Evolutionary conservation across 2,329 filamentous ascomycete species (phyloP), one percentile per base, ranked within the genome.

Genomic region (Colletotrichum karsti): DNA sequence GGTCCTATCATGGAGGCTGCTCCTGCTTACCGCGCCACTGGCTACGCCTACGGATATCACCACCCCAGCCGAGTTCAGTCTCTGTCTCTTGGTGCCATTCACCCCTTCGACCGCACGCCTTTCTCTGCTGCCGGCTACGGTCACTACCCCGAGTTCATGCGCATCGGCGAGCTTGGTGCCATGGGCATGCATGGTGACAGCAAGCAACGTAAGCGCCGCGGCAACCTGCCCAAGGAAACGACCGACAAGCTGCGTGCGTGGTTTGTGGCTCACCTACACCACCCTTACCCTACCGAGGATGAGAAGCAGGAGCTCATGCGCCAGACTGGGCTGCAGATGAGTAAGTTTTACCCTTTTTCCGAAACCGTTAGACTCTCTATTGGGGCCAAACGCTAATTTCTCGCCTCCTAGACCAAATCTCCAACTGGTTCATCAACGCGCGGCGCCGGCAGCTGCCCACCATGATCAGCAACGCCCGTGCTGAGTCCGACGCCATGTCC

Each of bases 171-270:
- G 4, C 76, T 81, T 55, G 77, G 80, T 22, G 71, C 74, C 12
- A 77, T 78, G 71, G 77, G 77, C 7, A 72, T 80, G 60, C 77
- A 75, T 18, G 79, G 76, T 3, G 85, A 87, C 63, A 80, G 75
- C 66, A 88, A 86, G 76, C 84, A 84, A 71, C 81, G 88, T 33
- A 91, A 89, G 77, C 86, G 94, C 58, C 87, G 94, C 41, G 94
- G 94, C 1, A 97, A 97, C 75, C 84, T 97, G 3, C 94, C 94
- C n/a, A 97, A 97, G 76, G 92, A 94, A 61, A 93, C 93, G 0
- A 97, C 94, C 0, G 92, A 95, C 76, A 91, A 93, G 72, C 84
- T 97, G 42, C 89, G 92, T 60, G 84, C 88, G 0, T 97, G 94
- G 94, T 95, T 97, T 72, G 80, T 90, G 57, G 85, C 86, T n/a